phyloP scores from a whole-genome alignment of 495 filamentous ascomycete genomes.

The Tuber indicum region DNA sequence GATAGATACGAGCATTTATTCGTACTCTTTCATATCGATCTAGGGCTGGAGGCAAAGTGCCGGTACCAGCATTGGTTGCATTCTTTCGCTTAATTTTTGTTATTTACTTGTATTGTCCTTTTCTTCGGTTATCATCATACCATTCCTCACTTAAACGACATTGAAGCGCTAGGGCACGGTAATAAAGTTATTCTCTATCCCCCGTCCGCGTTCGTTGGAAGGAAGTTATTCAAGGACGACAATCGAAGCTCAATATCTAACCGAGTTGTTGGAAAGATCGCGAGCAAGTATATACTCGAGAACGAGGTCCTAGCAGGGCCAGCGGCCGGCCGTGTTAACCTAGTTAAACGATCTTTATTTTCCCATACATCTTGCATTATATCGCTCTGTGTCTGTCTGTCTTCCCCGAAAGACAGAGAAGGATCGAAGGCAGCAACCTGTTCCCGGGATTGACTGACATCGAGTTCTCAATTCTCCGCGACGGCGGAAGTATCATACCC shows the following conservation, averaged over 20 bases:
- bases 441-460: conserved; percentile 30
- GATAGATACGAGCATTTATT: neutral
- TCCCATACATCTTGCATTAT: neutral
- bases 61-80: neutral
- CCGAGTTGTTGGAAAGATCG: neutral
- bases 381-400: conserved; percentile 5
- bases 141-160: neutral
- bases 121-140: neutral
- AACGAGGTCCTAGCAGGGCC: neutral
- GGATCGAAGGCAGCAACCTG: conserved; percentile 18
- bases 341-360: neutral
- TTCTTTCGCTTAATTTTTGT: neutral
- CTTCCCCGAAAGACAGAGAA: conserved; percentile 2
- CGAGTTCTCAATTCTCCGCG: conserved; percentile 24
- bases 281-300: neutral
- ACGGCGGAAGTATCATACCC: neutral
- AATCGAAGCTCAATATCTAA: neutral
- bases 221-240: neutral
- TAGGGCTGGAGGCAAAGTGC: neutral
- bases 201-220: neutral
- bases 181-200: neutral
- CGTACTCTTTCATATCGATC: neutral
- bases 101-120: neutral
- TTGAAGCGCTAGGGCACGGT: neutral
- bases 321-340: neutral